A percentile compares a stretch with the other conserved stretches of the same genome.
Evolutionary conservation across 148 eudicot species (phyloP).

Genomic region (Heliosperma pusillum): DNA sequence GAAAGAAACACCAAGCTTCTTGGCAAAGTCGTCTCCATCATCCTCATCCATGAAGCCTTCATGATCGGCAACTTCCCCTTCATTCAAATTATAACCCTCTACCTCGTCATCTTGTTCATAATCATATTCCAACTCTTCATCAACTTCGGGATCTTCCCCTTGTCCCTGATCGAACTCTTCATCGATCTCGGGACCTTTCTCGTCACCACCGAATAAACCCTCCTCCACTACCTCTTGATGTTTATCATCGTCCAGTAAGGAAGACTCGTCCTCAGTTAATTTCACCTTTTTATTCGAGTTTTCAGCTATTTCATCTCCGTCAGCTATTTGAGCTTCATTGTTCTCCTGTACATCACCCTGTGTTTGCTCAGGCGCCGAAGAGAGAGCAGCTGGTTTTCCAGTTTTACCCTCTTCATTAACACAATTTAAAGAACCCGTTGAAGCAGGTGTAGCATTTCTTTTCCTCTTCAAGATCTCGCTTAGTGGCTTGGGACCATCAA

Average conservation of each 20-base stretch:
- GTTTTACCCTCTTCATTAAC: constrained; percentile 23
- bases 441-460: constrained; percentile 35
- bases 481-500: constrained; percentile 92
- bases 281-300: constrained; percentile 30
- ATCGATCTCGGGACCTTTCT: constrained; percentile 38
- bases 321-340: constrained; percentile 21
- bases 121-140: constrained; percentile 55
- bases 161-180: constrained; percentile 54
- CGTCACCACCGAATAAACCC: constrained; percentile 34
- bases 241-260: constrained; percentile 18
- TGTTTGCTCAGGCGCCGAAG: constrained; percentile 20
- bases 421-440: constrained; percentile 12
- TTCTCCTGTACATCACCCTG: constrained; percentile 21
- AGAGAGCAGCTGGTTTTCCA: constrained; percentile 3
- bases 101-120: constrained; percentile 62
- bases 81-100: constrained; percentile 53
- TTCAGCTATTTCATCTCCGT: constrained; percentile 26
- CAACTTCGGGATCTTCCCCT: constrained; percentile 43
- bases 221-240: constrained; percentile 42
- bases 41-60: constrained; percentile 65
- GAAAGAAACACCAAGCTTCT: constrained; percentile 74
- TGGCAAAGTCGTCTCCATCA: constrained; percentile 79
- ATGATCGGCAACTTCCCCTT: constrained; percentile 53
- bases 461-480: constrained; percentile 88
- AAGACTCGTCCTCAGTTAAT: constrained; percentile 26